Base-by-base conservation (phyloP, 768 basidiomycete genomes). In the Russula emetica region DNA sequence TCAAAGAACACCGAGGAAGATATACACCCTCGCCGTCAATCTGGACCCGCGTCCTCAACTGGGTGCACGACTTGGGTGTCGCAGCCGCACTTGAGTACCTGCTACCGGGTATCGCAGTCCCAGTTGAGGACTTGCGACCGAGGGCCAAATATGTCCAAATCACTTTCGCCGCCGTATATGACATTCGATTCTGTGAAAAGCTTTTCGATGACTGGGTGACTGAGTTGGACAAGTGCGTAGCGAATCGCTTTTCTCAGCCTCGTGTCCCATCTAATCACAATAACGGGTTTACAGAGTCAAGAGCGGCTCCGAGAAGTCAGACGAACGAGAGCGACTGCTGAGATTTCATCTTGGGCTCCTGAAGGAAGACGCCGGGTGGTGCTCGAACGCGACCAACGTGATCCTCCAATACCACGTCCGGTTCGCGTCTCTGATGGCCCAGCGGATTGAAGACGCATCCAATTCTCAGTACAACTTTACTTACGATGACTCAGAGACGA, bases 191-290 rank as follows among this genome's bases (percentile, higher is more conserved):
- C 28, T 60, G 63, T n/a, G 38, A 34, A 40, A 42, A 61, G 28
- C n/a, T 64, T 20, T 64, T 64, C 22, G 55, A 65, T 36, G n/a
- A 55, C 42, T 65, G 64, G 64, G 14, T 49, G n/a, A 32, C 32
- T 24, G 49, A 52, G 8, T 42, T 61, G 18, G 55, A 65, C 54
- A 65, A 65, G 64, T 65, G 11, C 30, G 55, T 49, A 44, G 24
- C 42, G 13, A 44, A 36, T 32, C 47, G n/a, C 45, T 47, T 45
- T 5, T 0, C 14, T 28, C 22, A 9, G 16, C 40, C 38, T 30
- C 40, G 55, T 57, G 49, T 6, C 34, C 3, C 38, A 18, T 52
- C 32, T 42, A 26, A 38, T 51, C 28, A 42, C 28, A 5, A 20
- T 52, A 28, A 20, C 28, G 28, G 28, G 3, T 32, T 52, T 36